phyloP scores from a whole-genome alignment of 305 asterid genomes.

The Nicotiana rustica region DNA sequence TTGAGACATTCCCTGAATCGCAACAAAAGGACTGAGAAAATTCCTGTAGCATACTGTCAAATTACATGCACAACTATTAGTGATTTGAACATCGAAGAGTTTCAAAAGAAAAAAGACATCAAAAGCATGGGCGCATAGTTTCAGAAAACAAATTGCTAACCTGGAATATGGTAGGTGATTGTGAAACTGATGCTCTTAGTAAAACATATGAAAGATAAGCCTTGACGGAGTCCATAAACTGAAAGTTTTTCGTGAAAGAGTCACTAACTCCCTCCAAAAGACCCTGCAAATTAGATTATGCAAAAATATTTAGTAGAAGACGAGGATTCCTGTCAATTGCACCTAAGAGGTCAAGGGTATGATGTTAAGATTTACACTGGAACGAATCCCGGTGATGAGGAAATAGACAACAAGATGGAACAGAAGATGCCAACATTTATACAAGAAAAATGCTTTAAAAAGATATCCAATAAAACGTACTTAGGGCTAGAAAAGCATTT shows the following conservation, averaged over 20 bases:
- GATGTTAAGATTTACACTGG: not conserved
- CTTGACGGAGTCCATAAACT: constrained; percentile 87
- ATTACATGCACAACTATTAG: constrained; percentile 41
- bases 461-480: constrained; percentile 11
- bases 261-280: constrained; percentile 85
- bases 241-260: constrained; percentile 81
- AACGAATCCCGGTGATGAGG: not conserved
- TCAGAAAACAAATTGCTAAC: constrained; percentile 48
- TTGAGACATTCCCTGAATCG: constrained; percentile 96
- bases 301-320: not conserved
- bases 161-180: constrained; percentile 80
- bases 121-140: constrained; percentile 39
- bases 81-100: constrained; percentile 27
- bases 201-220: constrained; percentile 95
- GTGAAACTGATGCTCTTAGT: constrained; percentile 91
- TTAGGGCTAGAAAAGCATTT: constrained; percentile 19
- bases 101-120: constrained; percentile 34
- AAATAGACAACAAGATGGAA: not conserved
- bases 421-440: not conserved
- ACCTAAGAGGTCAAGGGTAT: constrained; percentile 15
- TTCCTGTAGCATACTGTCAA: constrained; percentile 92
- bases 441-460: constrained; percentile 11
- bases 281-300: constrained; percentile 62
- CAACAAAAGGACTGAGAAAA: constrained; percentile 84
- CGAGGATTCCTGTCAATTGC: not conserved